phyloP scores from a whole-genome alignment of 106 monocot genomes.

The Platanthera zijinensis region DNA sequence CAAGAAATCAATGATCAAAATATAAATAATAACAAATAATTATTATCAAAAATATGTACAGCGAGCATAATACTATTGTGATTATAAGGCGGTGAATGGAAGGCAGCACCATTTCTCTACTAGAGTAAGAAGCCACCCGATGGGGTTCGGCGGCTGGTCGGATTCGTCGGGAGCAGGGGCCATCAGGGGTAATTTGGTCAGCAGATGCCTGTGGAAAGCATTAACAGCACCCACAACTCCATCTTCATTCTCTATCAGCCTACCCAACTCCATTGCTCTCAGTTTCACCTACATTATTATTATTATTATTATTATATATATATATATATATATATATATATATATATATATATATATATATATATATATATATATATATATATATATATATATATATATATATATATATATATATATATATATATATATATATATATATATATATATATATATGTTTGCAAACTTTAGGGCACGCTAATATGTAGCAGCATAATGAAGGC shows the following conservation, averaged over 20 bases:
- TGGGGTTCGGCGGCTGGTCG: slow-evolving; percentile 12
- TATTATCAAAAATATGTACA: background rate
- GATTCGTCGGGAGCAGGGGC: slow-evolving; percentile 10
- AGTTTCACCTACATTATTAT: slow-evolving; percentile 35
- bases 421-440: slow-evolving; percentile 2
- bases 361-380: slow-evolving; percentile 4
- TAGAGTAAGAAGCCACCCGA: slow-evolving; percentile 32
- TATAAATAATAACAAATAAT: no score
- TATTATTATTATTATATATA: background rate
- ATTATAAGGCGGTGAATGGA: slow-evolving; percentile 21
- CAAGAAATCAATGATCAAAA: no score
- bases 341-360: slow-evolving; percentile 3
- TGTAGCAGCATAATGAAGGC: background rate
- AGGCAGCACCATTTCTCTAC: slow-evolving; percentile 55
- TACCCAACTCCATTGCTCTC: slow-evolving; percentile 47
- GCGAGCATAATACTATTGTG: background rate
- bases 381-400: slow-evolving; percentile 3
- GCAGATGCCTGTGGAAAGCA: slow-evolving; percentile 49
- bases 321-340: slow-evolving; percentile 3
- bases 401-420: slow-evolving; percentile 3
- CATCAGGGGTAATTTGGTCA: slow-evolving; percentile 9
- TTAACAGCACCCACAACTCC: slow-evolving; percentile 47
- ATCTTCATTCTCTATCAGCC: slow-evolving; percentile 46
- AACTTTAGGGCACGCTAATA: background rate
- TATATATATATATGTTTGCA: background rate